Evolutionary conservation across 129 eudicot species (phyloP).

Genomic region (Lactuca sativa): DNA sequence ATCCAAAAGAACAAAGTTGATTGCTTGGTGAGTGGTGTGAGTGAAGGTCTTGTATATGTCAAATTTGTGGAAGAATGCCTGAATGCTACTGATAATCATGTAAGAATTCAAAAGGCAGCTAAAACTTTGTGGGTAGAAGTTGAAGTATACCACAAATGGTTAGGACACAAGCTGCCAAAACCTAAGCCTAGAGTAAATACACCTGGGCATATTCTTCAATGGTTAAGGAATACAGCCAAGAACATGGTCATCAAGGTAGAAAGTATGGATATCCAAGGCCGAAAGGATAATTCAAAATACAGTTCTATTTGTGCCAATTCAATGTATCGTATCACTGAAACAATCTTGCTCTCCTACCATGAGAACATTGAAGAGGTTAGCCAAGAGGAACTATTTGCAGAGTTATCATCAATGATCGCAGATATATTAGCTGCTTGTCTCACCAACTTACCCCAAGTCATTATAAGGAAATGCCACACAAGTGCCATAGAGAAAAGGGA

Average conservation of each 20-base stretch:
- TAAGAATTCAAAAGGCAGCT: too few relatives aligned
- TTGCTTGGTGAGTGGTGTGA: too few relatives aligned
- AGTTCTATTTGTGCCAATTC: slow-evolving; percentile 4
- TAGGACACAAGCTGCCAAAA: slow-evolving; percentile 1
- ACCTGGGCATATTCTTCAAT: background rate
- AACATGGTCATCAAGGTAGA: background rate
- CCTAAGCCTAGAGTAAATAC: background rate
- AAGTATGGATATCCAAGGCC: background rate
- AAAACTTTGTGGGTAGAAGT: too few relatives aligned
- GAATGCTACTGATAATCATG: too few relatives aligned
- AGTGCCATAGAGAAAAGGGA: too few relatives aligned
- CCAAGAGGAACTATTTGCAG: slow-evolving; percentile 24
- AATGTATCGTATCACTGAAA: slow-evolving; percentile 36
- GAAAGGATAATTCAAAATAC: background rate
- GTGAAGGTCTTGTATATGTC: too few relatives aligned
- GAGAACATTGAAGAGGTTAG: background rate
- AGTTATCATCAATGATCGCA: slow-evolving; percentile 31
- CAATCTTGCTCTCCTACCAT: slow-evolving; percentile 13
- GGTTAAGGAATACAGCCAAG: background rate
- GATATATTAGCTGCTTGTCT: slow-evolving; percentile 9
- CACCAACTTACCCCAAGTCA: too few relatives aligned
- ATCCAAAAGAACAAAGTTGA: too few relatives aligned
- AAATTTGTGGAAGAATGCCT: too few relatives aligned
- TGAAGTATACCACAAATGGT: slow-evolving; percentile 4
- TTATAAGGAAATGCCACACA: too few relatives aligned